A percentile compares a stretch with the other conserved stretches of the same genome.
Conservation (phyloP, 768 basidiomycete species). For the Trametes cinnabarina region DNA sequence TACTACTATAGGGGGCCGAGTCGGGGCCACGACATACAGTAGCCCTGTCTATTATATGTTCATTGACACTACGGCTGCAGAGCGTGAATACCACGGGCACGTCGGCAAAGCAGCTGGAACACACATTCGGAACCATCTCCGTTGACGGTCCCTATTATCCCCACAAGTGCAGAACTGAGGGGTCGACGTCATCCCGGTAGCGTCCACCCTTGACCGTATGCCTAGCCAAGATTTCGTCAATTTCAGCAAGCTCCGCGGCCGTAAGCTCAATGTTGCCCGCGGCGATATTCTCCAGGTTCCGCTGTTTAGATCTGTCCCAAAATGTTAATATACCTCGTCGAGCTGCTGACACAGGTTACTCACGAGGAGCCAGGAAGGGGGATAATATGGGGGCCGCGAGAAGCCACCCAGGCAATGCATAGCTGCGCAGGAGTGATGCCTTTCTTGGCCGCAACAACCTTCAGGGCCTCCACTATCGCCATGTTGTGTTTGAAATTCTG, state of each 20-base stretch:
- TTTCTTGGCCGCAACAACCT: constrained; percentile 41
- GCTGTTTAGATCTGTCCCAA: constrained; percentile 33
- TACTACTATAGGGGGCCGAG: too few relatives aligned
- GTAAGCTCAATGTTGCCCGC: constrained; percentile 38
- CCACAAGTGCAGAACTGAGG: constrained; percentile 32
- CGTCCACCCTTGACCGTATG: constrained; percentile 40
- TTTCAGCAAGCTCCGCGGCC: constrained; percentile 36
- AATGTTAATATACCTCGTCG: neutral
- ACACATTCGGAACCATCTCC: too few relatives aligned
- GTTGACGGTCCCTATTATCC: too few relatives aligned
- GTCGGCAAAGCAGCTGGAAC: too few relatives aligned
- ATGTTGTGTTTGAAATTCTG: constrained; percentile 43
- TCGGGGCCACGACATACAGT: too few relatives aligned
- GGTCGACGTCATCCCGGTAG: constrained; percentile 30
- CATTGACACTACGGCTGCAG: too few relatives aligned
- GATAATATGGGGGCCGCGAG: constrained; percentile 28
- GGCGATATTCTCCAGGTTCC: constrained; percentile 42
- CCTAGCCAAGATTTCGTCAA: constrained; percentile 38
- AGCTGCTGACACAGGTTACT: neutral
- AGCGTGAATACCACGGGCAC: too few relatives aligned
- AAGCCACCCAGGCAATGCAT: constrained; percentile 34
- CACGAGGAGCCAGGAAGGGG: constrained; percentile 49
- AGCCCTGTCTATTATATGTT: too few relatives aligned
- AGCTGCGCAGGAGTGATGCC: constrained; percentile 41
- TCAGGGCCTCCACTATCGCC: constrained; percentile 40